Conservation (phyloP, 2,329 filamentous ascomycete species). For the Ascochyta koolunga region DNA sequence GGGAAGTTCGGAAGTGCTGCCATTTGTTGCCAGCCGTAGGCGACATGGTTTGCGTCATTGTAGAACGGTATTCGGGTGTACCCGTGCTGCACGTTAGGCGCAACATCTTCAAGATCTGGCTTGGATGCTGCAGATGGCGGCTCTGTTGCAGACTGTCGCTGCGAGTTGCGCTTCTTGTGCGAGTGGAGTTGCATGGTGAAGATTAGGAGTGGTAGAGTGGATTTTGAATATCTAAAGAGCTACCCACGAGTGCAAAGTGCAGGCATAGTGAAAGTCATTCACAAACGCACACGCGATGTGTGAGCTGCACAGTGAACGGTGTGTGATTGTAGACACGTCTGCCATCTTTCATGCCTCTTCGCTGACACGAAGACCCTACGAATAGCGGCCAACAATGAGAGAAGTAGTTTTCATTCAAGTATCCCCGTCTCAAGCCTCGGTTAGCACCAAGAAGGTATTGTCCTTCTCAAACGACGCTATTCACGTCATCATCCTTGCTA, state of each 20-base stretch:
- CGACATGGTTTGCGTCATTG: neutral
- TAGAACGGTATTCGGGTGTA: neutral
- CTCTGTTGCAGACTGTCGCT: neutral
- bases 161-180: neutral
- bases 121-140: neutral
- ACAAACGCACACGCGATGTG: neutral
- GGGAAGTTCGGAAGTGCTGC: neutral
- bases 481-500: neutral
- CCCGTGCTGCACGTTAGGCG: neutral
- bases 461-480: neutral
- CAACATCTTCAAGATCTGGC: neutral
- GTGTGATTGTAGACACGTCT: neutral
- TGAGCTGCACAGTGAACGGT: neutral
- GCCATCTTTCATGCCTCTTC: neutral
- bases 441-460: no score
- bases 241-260: neutral
- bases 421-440: no score
- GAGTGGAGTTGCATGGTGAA: neutral
- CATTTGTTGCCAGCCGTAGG: slow-evolving; percentile 3
- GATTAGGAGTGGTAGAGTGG: neutral
- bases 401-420: neutral
- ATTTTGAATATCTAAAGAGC: neutral
- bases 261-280: neutral
- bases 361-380: neutral
- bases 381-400: neutral